These are phyloP conservation scores for Mycena vitilis DNA, from an alignment of 768 basidiomycete species.

Conservation along the genomic window DNA sequence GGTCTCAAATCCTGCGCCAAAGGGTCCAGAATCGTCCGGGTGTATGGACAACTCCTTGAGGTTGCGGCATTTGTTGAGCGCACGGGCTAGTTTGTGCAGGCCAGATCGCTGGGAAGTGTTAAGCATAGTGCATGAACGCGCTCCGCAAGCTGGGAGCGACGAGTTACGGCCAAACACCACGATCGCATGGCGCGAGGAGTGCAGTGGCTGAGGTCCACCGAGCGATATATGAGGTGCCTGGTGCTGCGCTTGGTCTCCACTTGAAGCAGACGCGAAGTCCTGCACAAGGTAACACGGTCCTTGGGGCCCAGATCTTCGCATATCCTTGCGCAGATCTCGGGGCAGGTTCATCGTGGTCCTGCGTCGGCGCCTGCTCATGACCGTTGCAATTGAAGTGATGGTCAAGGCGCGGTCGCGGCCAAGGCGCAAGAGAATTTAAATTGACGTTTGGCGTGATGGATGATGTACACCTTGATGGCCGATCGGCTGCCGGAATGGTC, in stretches of 20 bases:
- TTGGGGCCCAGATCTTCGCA: conserved; percentile 14
- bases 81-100: conserved; percentile 14
- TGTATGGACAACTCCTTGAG: conserved; percentile 24
- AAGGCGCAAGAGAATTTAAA: too few relatives aligned
- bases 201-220: conserved; percentile 20
- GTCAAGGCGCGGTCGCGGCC: too few relatives aligned
- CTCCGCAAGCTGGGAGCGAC: conserved; percentile 20
- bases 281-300: conserved; percentile 20
- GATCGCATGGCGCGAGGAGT: conserved; percentile 9
- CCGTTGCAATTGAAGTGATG: too few relatives aligned
- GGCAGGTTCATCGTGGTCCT: conserved; percentile 2
- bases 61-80: conserved; percentile 25
- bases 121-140: conserved; percentile 18
- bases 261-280: conserved; percentile 28
- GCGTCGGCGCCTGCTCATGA: conserved; percentile 1
- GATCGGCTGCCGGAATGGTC: too few relatives aligned
- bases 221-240: conserved; percentile 20
- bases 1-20: not conserved
- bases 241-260: conserved; percentile 23
- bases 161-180: conserved; percentile 25
- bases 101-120: conserved; percentile 14
- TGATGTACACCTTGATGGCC: too few relatives aligned
- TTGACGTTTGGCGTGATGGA: too few relatives aligned
- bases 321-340: conserved; percentile 25
- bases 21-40: not conserved